Percentiles rank a stretch among this genome's conserved stretches.
These are phyloP conservation scores for Mastigamoeba balamuthi DNA, from an alignment of 78 protist species.

Conservation along the genomic window DNA sequence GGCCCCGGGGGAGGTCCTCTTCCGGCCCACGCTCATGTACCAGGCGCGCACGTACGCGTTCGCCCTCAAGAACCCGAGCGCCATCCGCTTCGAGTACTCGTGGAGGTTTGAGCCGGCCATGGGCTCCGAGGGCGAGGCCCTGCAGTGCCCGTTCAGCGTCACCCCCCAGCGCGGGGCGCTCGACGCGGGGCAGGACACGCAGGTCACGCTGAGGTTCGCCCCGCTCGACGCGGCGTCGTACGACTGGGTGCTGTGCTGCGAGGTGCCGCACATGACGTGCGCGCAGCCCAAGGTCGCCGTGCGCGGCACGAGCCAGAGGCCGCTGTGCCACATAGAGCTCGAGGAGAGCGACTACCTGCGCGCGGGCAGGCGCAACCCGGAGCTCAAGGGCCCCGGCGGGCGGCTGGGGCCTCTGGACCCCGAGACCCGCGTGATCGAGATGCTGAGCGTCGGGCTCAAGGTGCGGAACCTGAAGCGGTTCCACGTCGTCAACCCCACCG, in stretches of 20 bases:
- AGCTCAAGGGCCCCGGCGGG: slow-evolving; percentile 27
- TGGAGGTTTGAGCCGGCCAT: not conserved
- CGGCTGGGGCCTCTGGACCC: slow-evolving; percentile 21
- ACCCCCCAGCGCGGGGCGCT: slow-evolving; percentile 9
- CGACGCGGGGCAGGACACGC: not conserved
- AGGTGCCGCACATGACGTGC: not conserved
- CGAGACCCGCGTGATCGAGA: slow-evolving; percentile 40
- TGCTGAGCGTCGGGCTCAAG: slow-evolving; percentile 37
- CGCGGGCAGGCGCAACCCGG: slow-evolving; percentile 38
- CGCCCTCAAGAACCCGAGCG: slow-evolving; percentile 31
- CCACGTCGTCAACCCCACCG: slow-evolving; percentile 63
- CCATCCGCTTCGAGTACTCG: not conserved
- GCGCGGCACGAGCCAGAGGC: not conserved
- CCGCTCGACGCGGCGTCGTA: slow-evolving; percentile 19
- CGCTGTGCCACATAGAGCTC: slow-evolving; percentile 66
- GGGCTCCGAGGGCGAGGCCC: not conserved
- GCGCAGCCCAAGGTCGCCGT: not conserved
- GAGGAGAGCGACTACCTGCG: slow-evolving; percentile 30
- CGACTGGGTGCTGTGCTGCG: not conserved
- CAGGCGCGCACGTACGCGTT: slow-evolving; percentile 20
- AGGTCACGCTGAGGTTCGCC: slow-evolving; percentile 2
- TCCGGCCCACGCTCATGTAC: slow-evolving; percentile 50
- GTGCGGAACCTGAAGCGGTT: slow-evolving; percentile 55
- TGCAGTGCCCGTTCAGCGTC: slow-evolving; percentile 9
- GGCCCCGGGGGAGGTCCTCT: not conserved